Evolutionary conservation across 306 rosid species (phyloP).

Genomic region (Crotalaria pallida): DNA sequence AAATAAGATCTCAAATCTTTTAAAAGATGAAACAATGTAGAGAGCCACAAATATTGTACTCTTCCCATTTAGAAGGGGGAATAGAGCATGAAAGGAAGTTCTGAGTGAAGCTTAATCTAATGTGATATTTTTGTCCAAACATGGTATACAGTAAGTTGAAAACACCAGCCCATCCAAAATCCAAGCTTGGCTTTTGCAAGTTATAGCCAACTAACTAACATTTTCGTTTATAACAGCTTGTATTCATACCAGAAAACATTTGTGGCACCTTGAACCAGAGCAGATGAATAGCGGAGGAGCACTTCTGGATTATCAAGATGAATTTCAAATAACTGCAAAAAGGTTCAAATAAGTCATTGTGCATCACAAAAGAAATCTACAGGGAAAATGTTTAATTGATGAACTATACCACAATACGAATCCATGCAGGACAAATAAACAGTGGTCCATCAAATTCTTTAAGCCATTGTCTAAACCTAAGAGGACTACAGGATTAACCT

Average conservation of each 20-base stretch:
- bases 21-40: not conserved
- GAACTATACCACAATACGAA: not conserved
- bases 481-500: not conserved
- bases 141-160: not conserved
- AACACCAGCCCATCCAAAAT: slow-evolving; percentile 16
- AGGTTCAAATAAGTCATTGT: slow-evolving; percentile 16
- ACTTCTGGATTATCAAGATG: slow-evolving; percentile 79
- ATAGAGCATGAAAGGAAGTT: not conserved
- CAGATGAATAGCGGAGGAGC: slow-evolving; percentile 93
- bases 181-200: not conserved
- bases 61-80: slow-evolving; percentile 1
- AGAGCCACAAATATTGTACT: not conserved
- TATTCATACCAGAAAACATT: slow-evolving; percentile 88
- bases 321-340: slow-evolving; percentile 82
- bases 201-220: not conserved
- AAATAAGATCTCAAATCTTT: not conserved
- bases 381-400: slow-evolving; percentile 7
- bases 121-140: not conserved
- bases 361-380: slow-evolving; percentile 2
- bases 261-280: slow-evolving; percentile 96
- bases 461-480: not conserved
- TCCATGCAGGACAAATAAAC: not conserved
- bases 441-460: not conserved
- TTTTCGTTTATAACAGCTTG: not conserved
- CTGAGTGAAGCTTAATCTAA: not conserved